A percentile compares a stretch with the other conserved stretches of the same genome.
These are phyloP conservation scores for Colletotrichum scovillei DNA, from an alignment of 2,329 filamentous ascomycete species.

Conservation along the genomic window DNA sequence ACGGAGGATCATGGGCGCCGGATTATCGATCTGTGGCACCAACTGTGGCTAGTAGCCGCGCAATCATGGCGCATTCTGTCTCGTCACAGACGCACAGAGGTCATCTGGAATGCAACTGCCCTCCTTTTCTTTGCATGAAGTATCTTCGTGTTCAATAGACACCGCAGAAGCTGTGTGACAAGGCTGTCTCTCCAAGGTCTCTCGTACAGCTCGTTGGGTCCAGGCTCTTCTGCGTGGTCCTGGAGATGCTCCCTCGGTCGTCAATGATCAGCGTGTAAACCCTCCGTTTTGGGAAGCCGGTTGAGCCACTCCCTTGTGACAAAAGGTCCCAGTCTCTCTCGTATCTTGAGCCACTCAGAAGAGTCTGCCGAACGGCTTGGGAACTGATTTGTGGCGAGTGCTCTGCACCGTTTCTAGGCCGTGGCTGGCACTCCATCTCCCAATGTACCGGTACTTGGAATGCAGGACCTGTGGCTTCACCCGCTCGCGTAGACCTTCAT, in stretches of 20 bases:
- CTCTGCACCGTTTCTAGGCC: background rate
- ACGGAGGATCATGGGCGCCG: slow-evolving; percentile 1
- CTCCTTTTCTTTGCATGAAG: slow-evolving; percentile 22
- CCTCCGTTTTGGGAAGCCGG: slow-evolving; percentile 20
- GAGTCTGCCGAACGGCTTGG: background rate
- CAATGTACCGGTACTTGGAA: slow-evolving; percentile 31
- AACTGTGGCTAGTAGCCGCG: slow-evolving; percentile 28
- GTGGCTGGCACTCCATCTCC: background rate
- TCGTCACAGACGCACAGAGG: background rate
- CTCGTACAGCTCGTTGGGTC: background rate
- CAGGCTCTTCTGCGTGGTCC: background rate
- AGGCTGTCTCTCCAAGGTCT: background rate
- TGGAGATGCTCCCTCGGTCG: background rate
- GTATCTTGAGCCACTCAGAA: slow-evolving; percentile 25
- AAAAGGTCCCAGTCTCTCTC: background rate
- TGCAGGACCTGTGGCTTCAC: slow-evolving; percentile 20
- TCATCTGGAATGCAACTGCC: background rate
- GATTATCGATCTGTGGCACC: slow-evolving; percentile 20
- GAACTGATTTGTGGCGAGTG: slow-evolving; percentile 22
- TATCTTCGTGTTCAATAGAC: background rate
- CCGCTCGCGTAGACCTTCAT: slow-evolving; percentile 7
- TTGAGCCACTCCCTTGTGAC: slow-evolving; percentile 13
- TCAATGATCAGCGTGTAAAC: slow-evolving; percentile 22
- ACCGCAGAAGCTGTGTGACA: background rate
- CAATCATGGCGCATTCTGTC: slow-evolving; percentile 9